Percentiles rank a stretch among this genome's conserved stretches.
These are phyloP conservation scores for Trichoderma semiorbis DNA, from an alignment of 2,329 filamentous ascomycete species.

Conservation along the genomic window DNA sequence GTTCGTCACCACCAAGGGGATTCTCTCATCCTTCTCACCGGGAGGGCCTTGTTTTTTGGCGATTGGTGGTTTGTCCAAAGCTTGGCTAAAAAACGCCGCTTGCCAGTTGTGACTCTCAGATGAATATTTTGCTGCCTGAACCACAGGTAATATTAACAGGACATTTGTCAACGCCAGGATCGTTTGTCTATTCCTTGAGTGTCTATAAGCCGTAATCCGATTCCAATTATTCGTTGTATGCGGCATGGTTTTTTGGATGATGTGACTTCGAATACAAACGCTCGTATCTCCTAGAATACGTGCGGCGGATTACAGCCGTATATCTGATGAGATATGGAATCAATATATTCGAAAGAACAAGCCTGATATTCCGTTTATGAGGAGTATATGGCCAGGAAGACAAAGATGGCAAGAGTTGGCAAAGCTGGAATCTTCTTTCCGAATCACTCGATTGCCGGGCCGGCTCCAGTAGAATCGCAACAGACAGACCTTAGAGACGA, in stretches of 20 bases:
- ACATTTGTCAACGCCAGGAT: conserved; percentile 22
- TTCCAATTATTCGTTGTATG: neutral
- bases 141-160: conserved; percentile 23
- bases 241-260: neutral
- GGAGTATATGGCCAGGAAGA: neutral
- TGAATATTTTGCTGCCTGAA: conserved; percentile 19
- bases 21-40: conserved; percentile 35
- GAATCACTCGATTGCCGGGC: neutral
- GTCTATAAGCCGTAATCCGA: neutral
- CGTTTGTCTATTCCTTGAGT: conserved; percentile 24
- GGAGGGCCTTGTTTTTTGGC: conserved; percentile 32
- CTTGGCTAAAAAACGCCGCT: conserved; percentile 27
- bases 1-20: conserved; percentile 68
- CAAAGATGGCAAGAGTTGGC: neutral
- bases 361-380: neutral
- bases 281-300: neutral
- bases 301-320: neutral
- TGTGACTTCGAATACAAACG: neutral
- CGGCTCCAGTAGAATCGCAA: neutral
- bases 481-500: neutral
- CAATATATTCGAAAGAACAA: neutral
- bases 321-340: neutral
- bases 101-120: conserved; percentile 26
- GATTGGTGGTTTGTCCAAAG: conserved; percentile 22
- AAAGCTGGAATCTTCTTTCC: neutral